phyloP scores from a whole-genome alignment of 352 stramenopile genomes.

The Pythium guiyangense region DNA sequence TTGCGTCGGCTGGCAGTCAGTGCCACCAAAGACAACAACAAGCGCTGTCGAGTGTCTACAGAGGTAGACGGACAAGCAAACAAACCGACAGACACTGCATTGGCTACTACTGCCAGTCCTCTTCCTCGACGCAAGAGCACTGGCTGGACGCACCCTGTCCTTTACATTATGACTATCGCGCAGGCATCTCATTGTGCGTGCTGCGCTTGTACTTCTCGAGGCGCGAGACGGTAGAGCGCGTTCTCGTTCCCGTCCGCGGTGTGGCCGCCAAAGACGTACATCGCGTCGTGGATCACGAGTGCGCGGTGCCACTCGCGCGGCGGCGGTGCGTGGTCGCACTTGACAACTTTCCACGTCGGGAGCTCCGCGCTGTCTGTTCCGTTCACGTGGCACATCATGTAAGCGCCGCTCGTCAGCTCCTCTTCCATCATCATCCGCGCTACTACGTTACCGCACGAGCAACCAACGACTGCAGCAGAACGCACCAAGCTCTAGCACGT shows the following conservation, averaged over 20 bases:
- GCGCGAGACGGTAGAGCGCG: slow-evolving; percentile 23
- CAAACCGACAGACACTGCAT: too few species aligned
- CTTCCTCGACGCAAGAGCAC: neutral
- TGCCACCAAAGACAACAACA: neutral
- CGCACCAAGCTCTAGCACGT: slow-evolving; percentile 43
- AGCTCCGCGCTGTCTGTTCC: slow-evolving; percentile 19
- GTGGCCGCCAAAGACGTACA: slow-evolving; percentile 56
- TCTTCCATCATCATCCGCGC: neutral
- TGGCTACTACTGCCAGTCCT: neutral
- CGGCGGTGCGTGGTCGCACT: slow-evolving; percentile 28
- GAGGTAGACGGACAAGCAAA: neutral
- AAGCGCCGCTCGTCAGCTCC: neutral
- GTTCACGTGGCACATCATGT: neutral
- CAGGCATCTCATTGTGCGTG: neutral
- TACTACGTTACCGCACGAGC: neutral
- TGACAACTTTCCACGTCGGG: slow-evolving; percentile 45
- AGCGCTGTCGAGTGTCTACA: neutral
- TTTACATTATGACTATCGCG: neutral
- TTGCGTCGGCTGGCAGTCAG: too few species aligned
- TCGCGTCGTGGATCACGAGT: slow-evolving; percentile 30
- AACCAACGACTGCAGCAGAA: neutral
- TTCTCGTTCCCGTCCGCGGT: slow-evolving; percentile 44
- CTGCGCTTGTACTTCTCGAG: neutral
- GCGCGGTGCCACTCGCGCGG: slow-evolving; percentile 53
- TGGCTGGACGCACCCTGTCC: neutral